These are phyloP conservation scores for Exobasidium rhododendri DNA, from an alignment of 1,284 basidiomycete species.

Conservation along the genomic window DNA sequence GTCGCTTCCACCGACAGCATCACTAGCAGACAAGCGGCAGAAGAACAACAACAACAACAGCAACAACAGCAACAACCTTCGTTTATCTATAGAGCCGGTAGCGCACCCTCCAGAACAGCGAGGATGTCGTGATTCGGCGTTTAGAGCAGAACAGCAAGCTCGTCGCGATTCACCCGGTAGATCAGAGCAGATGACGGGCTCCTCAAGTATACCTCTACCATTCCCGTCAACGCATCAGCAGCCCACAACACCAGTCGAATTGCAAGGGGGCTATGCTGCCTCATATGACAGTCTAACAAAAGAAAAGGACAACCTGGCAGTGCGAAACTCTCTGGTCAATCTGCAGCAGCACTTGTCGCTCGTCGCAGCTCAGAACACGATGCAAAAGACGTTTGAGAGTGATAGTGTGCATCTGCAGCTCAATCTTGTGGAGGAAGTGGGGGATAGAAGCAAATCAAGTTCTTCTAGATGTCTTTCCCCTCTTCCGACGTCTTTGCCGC, in stretches of 20 bases:
- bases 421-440: too few species aligned
- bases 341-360: background rate
- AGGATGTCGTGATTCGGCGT: background rate
- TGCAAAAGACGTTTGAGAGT: background rate
- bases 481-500: too few species aligned
- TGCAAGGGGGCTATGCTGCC: background rate
- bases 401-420: conserved; percentile 2
- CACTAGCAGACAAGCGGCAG: background rate
- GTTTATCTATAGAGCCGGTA: too few species aligned
- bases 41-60: too few species aligned
- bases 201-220: background rate
- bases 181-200: background rate
- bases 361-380: background rate
- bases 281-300: background rate
- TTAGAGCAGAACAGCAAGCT: too few species aligned
- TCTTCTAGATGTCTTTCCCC: too few species aligned
- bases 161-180: background rate
- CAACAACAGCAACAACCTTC: too few species aligned
- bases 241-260: background rate
- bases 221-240: background rate
- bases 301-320: background rate
- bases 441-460: too few species aligned
- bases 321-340: background rate
- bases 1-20: too few species aligned
- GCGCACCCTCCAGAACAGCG: background rate